These are phyloP conservation scores for Solanum bukasovii DNA, from an alignment of 257 asterid genomes.

Conservation along the genomic window DNA sequence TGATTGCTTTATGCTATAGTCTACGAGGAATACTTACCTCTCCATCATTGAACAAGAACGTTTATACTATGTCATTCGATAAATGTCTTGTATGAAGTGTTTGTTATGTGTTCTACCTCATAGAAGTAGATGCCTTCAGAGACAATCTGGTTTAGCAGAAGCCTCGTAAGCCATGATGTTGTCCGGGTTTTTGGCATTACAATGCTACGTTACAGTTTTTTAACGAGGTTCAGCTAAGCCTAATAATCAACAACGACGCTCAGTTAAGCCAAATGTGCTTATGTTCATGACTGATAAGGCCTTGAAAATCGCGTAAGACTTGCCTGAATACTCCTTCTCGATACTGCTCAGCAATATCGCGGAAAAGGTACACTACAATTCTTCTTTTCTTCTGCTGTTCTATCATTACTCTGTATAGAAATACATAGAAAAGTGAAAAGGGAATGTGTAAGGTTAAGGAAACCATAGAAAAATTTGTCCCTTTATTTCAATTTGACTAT, in stretches of 20 bases:
- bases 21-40: neutral
- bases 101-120: neutral
- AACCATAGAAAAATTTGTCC: neutral
- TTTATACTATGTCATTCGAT: neutral
- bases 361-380: neutral
- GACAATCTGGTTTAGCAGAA: no score
- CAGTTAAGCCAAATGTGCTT: neutral
- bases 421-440: neutral
- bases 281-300: neutral
- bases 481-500: neutral
- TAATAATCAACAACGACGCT: neutral
- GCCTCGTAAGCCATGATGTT: neutral
- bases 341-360: neutral
- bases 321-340: neutral
- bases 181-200: no score
- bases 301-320: neutral
- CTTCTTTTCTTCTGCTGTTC: neutral
- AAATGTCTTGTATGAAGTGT: neutral
- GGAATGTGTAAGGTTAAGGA: neutral
- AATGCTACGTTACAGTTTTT: neutral
- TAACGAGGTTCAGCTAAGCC: neutral
- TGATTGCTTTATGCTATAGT: neutral
- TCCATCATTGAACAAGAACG: neutral
- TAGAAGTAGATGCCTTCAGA: neutral
- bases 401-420: neutral